Evolutionary conservation across 2,329 filamentous ascomycete species (phyloP), one percentile per base, ranked within the genome.

Genomic region (Didymosphaeria variabile): DNA sequence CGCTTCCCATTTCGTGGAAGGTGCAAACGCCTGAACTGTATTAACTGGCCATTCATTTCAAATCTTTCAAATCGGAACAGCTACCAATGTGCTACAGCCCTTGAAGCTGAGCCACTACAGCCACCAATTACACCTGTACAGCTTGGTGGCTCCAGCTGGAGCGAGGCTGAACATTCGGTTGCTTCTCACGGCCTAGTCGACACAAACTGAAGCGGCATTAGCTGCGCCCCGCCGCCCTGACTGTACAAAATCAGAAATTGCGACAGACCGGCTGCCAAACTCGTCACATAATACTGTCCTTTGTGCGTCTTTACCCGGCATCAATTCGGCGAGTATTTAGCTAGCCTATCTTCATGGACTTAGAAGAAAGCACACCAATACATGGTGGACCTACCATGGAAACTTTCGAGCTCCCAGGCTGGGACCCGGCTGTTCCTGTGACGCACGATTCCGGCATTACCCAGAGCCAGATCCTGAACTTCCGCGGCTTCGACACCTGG

Each of bases 401-500:
- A 10, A 78, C 74, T 45, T 83, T 83, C 69, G 79, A 67, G 10
- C 72, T 82, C 15, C 75, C 74, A 32, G 66, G 71, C 31, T 73
- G 61, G 21, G 65, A 59, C 42, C 72, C 69, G 21, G 69, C 65
- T 21, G 73, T 81, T 21, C 63, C 71, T 0, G 76, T 85, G 44
- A 77, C 77, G 21, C 76, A 81, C 10, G 77, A 77, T 1, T 52
- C 76, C 15, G 78, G 80, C 52, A 71, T 85, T 13, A 72, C 72
- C 4, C 64, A 79, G 62, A 77, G 82, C 15, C 79, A 83, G 55
- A 72, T 86, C 5, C 75, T 82, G 10, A 69, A 74, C 2, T 86
- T 85, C 59, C 81, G 81, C 7, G 81, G 84, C 0, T 86, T 86
- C 72, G 82, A 83, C 50, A 79, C 76, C 31, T 87, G 85, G 85